Percentiles rank a stretch among this genome's conserved stretches.
phyloP scores from a whole-genome alignment of 2,329 filamentous ascomycete genomes.

The Aspergillus quadricinctus region DNA sequence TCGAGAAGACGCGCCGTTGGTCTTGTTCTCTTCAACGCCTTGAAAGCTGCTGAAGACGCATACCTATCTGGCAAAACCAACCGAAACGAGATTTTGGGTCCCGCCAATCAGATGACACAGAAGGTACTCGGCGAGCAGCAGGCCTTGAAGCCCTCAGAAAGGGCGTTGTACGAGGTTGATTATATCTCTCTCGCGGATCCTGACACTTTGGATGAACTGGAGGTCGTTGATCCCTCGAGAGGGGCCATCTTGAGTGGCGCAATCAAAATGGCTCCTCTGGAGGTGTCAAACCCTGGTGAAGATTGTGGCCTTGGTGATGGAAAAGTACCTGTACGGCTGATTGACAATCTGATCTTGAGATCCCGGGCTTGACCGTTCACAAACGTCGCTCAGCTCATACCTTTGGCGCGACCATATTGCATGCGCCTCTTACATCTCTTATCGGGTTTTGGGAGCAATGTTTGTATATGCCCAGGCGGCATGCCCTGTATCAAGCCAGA shows the following conservation, averaged over 20 bases:
- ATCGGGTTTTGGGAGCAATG: neutral
- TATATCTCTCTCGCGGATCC: conserved; percentile 90
- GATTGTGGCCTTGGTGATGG: conserved; percentile 66
- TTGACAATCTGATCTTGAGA: conserved; percentile 82
- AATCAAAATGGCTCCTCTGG: conserved; percentile 80
- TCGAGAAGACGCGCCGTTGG: conserved; percentile 66
- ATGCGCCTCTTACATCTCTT: neutral
- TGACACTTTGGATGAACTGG: conserved; percentile 73
- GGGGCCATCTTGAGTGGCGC: conserved; percentile 88
- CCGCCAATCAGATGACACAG: conserved; percentile 60
- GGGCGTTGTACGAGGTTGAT: conserved; percentile 76
- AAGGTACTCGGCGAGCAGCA: conserved; percentile 58
- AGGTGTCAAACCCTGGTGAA: conserved; percentile 65
- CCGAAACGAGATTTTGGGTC: conserved; percentile 65
- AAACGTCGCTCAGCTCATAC: neutral
- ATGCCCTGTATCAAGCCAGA: neutral
- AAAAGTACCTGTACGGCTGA: conserved; percentile 75
- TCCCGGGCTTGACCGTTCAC: conserved; percentile 17
- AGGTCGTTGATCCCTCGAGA: conserved; percentile 61
- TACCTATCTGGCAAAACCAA: conserved; percentile 55
- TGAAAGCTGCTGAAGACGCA: conserved; percentile 65
- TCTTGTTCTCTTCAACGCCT: conserved; percentile 64
- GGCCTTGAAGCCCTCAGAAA: conserved; percentile 53
- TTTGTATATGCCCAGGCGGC: neutral
- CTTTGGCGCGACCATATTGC: neutral